Evolutionary conservation across 1,284 basidiomycete species (phyloP), one percentile per base, ranked within the genome.

Genomic region (Trametes versicolor): DNA sequence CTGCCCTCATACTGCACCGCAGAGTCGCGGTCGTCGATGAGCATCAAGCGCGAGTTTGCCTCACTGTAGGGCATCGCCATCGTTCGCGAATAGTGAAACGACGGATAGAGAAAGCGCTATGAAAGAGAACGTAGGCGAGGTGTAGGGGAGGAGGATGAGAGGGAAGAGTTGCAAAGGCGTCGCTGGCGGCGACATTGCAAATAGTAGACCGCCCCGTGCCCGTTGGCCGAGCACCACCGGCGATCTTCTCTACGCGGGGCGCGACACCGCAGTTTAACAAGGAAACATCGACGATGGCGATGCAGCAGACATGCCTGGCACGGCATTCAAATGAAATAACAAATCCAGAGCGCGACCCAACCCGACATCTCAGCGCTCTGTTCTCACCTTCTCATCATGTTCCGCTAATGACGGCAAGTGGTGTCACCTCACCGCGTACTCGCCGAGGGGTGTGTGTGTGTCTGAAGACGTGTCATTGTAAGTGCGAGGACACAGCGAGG

Each of bases 401-500:
- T 7, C 19, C 15, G 15, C 41, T n/a, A 17, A 43, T 32, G 41
- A 43, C 41, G 15, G 19, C 8, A 17, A n/a, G 41, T 4, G 17
- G 41, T 19, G 19, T 19, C 17, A 3, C 19, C 19, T 49, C 52
- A 41, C 52, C n/a, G n/a, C 17, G 10, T 32, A 27, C 41, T 17
- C 19, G 29, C 27, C 19, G 54, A 47, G 27, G 45, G 2, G 2
- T 27, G 15, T 7, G n/a, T 25, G 37, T 43, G 37, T 48, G 51
- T 59, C 64, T 60, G 55, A 62, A 66, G 57, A 51, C 48, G 27
- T 66, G 60, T 27, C 48, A 66, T 66, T 63, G 64, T 66, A 60
- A 66, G 64, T 56, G 60, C 64, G 27, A 60, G 60, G 56, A 60
- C 60, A n/a, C 29, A 32, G 29, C 29, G 29, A 32, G 29, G 29